These are phyloP conservation scores for Globisporangium acanthophoron DNA, from an alignment of 352 stramenopile species.

Conservation along the genomic window DNA sequence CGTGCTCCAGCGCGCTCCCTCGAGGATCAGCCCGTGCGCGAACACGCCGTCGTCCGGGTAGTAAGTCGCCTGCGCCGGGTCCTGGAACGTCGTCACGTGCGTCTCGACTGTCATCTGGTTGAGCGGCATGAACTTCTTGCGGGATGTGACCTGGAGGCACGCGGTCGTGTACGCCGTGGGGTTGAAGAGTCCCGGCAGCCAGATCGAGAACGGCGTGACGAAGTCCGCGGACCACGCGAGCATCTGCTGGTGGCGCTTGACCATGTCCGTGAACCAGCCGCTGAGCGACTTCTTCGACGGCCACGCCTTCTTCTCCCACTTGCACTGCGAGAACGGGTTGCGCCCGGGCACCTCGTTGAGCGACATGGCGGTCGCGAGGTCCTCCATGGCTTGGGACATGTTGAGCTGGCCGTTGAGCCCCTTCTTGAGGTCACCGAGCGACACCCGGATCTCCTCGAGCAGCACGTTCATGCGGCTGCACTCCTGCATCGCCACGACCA, in stretches of 20 bases:
- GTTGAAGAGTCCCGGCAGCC: constrained; percentile 95
- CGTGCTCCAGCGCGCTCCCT: constrained; percentile 91
- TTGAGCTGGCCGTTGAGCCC: constrained; percentile 94
- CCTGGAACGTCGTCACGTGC: constrained; percentile 92
- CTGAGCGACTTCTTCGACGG: constrained; percentile 91
- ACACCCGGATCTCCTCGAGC: constrained; percentile 88
- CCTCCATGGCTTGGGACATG: constrained; percentile 94
- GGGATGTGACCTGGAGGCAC: constrained; percentile 93
- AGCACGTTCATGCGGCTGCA: constrained; percentile 94
- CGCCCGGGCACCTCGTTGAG: constrained; percentile 93
- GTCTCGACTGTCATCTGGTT: constrained; percentile 97
- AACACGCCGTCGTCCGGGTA: constrained; percentile 92
- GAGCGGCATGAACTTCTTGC: constrained; percentile 88
- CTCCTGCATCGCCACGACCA: constrained; percentile 94
- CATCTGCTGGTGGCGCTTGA: constrained; percentile 89
- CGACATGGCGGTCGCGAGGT: constrained; percentile 87
- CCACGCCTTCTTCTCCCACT: constrained; percentile 96
- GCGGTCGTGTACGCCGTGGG: constrained; percentile 94
- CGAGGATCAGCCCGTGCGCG: constrained; percentile 94
- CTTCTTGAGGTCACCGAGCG: constrained; percentile 93
- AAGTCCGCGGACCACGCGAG: constrained; percentile 88
- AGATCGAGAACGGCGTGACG: constrained; percentile 91
- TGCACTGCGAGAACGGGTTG: constrained; percentile 95
- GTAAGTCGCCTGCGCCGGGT: constrained; percentile 69
- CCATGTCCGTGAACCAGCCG: constrained; percentile 92